Percentiles rank a stretch among this genome's conserved stretches.
These are phyloP conservation scores for Hypoxylon perforatum DNA, from an alignment of 495 filamentous ascomycete species.

Conservation along the genomic window DNA sequence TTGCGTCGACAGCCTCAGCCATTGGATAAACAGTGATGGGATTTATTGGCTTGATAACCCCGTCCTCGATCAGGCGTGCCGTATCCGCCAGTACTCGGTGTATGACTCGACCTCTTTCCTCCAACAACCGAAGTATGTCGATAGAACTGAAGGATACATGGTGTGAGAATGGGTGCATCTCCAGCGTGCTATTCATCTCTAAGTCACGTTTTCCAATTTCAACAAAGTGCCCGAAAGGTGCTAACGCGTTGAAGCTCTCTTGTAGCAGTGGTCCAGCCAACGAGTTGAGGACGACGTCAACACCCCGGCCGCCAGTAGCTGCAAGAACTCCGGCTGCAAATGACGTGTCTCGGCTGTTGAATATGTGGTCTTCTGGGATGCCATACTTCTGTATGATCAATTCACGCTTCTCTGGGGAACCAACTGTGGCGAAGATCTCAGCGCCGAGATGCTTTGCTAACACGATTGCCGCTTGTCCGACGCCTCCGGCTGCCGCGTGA, in stretches of 20 bases:
- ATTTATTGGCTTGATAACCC: slow-evolving; percentile 29
- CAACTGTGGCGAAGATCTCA: slow-evolving; percentile 61
- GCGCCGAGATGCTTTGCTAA: slow-evolving; percentile 57
- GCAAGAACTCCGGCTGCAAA: slow-evolving; percentile 55
- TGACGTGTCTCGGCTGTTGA: slow-evolving; percentile 50
- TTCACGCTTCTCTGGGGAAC: slow-evolving; percentile 51
- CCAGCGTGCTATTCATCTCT: slow-evolving; percentile 33
- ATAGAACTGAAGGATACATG: slow-evolving; percentile 43
- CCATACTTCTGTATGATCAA: slow-evolving; percentile 51
- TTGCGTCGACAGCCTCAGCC: slow-evolving; percentile 55
- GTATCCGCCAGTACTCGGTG: slow-evolving; percentile 25
- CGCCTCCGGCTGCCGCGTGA: slow-evolving; percentile 58
- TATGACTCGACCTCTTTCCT: slow-evolving; percentile 21
- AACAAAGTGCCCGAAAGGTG: slow-evolving; percentile 61
- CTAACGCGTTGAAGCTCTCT: slow-evolving; percentile 60
- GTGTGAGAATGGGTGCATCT: slow-evolving; percentile 32
- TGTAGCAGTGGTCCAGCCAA: slow-evolving; percentile 58
- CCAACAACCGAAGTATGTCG: slow-evolving; percentile 37
- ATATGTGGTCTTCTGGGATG: slow-evolving; percentile 58
- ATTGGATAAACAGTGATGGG: slow-evolving; percentile 51
- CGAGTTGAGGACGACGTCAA: slow-evolving; percentile 64
- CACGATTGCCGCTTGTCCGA: slow-evolving; percentile 63
- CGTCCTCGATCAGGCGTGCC: slow-evolving; percentile 15
- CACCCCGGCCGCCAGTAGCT: slow-evolving; percentile 57
- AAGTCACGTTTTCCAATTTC: slow-evolving; percentile 57